Percentiles rank a stretch among this genome's conserved stretches.
These are phyloP conservation scores for Scheffersomyces amazonensis DNA, from an alignment of 805 yeast species.

Conservation along the genomic window DNA sequence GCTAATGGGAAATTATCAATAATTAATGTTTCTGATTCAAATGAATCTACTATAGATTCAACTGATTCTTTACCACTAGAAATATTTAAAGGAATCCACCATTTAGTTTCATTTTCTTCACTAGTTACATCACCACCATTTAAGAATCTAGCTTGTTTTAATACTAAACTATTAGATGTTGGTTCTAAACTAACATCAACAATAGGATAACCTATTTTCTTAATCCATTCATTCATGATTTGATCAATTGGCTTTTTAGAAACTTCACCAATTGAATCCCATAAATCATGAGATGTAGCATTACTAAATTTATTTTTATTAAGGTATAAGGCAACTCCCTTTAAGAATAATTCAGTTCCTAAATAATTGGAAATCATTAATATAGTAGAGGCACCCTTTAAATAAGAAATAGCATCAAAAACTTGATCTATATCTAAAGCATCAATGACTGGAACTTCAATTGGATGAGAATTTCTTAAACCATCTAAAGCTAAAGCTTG, in stretches of 20 bases:
- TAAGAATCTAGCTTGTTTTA: slow-evolving; percentile 61
- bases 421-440: slow-evolving; percentile 80
- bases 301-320: slow-evolving; percentile 61
- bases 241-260: slow-evolving; percentile 57
- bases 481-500: slow-evolving; percentile 54
- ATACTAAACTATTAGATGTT: slow-evolving; percentile 30
- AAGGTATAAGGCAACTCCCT: slow-evolving; percentile 71
- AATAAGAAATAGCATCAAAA: slow-evolving; percentile 77
- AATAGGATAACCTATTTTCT: slow-evolving; percentile 71
- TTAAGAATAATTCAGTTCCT: slow-evolving; percentile 65
- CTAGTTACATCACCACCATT: slow-evolving; percentile 57
- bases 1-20: slow-evolving; percentile 19
- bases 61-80: slow-evolving; percentile 14
- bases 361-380: slow-evolving; percentile 72
- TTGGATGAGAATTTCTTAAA: slow-evolving; percentile 68
- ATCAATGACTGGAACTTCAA: slow-evolving; percentile 75
- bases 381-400: slow-evolving; percentile 77
- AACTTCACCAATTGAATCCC: slow-evolving; percentile 63
- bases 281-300: slow-evolving; percentile 71
- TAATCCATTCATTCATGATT: slow-evolving; percentile 72
- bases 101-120: slow-evolving; percentile 53
- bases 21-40: slow-evolving; percentile 17
- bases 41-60: slow-evolving; percentile 15
- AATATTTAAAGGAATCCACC: slow-evolving; percentile 58
- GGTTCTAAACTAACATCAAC: slow-evolving; percentile 42